A percentile compares a stretch with the other conserved stretches of the same genome.
Evolutionary conservation across 23 red algal genomes (phyloP).

Genomic region (Gracilaria caudata): DNA sequence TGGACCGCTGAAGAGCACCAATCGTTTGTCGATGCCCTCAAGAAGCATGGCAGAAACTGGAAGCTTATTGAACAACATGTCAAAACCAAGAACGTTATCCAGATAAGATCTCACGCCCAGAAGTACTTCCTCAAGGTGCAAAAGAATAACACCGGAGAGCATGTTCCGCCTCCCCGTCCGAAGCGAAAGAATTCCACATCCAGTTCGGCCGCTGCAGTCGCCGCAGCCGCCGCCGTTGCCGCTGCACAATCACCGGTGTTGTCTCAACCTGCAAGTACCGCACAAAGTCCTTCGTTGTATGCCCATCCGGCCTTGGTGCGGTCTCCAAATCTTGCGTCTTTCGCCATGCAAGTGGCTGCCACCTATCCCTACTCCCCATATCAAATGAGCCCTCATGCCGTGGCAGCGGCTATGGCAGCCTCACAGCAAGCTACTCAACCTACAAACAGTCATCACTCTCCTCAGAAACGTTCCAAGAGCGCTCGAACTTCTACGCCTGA

Average conservation of each 20-base stretch:
- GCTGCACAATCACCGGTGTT: conserved; percentile 21
- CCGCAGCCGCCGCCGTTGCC: conserved; percentile 33
- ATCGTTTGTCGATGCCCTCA: conserved; percentile 87
- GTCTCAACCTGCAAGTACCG: conserved; percentile 17
- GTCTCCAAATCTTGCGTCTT: conserved; percentile 53
- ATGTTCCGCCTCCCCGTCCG: conserved; percentile 82
- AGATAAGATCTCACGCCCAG: conserved; percentile 93
- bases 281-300: conserved; percentile 42
- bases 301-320: conserved; percentile 35
- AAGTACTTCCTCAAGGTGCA: conserved; percentile 97
- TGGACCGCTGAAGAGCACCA: conserved; percentile 95
- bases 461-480: neutral
- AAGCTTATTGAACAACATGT: conserved; percentile 86
- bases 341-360: conserved; percentile 61
- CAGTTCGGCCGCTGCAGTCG: conserved; percentile 35
- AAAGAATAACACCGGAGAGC: conserved; percentile 79
- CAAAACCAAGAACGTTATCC: conserved; percentile 86
- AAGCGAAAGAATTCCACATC: conserved; percentile 62
- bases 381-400: conserved; percentile 65
- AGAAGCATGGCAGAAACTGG: conserved; percentile 89
- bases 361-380: conserved; percentile 67
- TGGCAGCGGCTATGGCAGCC: conserved; percentile 53
- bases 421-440: neutral
- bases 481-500: conserved; percentile 15
- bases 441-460: neutral